phyloP scores from a whole-genome alignment of 2,329 filamentous ascomycete species.

The Cladorrhinum sp. region DNA sequence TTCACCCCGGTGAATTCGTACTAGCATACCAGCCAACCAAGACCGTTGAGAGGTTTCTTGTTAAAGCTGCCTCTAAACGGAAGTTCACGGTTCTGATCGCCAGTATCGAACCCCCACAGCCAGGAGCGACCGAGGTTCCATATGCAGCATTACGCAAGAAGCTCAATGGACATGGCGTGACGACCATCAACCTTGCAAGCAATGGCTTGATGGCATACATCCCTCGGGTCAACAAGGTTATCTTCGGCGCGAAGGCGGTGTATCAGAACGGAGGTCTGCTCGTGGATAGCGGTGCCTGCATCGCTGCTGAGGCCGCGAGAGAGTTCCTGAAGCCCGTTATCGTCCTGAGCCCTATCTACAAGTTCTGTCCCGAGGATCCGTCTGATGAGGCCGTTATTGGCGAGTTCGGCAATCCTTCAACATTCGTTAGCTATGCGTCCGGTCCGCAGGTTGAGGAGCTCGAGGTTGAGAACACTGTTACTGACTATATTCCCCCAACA shows the following conservation, averaged over 20 bases:
- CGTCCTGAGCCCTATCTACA: conserved; percentile 87
- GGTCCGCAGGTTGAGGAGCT: conserved; percentile 1
- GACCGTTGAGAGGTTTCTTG: conserved; percentile 85
- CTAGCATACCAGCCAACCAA: conserved; percentile 82
- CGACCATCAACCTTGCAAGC: conserved; percentile 80
- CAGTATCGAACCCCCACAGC: conserved; percentile 53
- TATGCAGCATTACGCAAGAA: conserved; percentile 68
- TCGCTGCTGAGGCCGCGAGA: conserved; percentile 81
- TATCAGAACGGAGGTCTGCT: conserved; percentile 85
- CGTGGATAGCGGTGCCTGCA: conserved; percentile 76
- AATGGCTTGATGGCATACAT: conserved; percentile 89
- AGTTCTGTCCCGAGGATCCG: conserved; percentile 85
- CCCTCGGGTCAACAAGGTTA: conserved; percentile 92
- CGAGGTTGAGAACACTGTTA: conserved; percentile 21
- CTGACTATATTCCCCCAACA: conserved; percentile 29
- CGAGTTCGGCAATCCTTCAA: conserved; percentile 80
- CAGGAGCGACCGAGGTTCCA: conserved; percentile 37
- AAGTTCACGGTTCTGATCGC: conserved; percentile 89
- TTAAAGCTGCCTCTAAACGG: conserved; percentile 82
- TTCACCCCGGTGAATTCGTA: conserved; percentile 89
- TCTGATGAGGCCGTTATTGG: conserved; percentile 79
- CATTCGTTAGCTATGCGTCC: conserved; percentile 62
- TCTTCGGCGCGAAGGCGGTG: conserved; percentile 82
- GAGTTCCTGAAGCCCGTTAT: conserved; percentile 81
- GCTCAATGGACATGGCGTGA: conserved; percentile 72